Evolutionary conservation across 176 grass and related monocot species (phyloP), one percentile per base, ranked within the genome.

Genomic region (Aegilops tauschii): DNA sequence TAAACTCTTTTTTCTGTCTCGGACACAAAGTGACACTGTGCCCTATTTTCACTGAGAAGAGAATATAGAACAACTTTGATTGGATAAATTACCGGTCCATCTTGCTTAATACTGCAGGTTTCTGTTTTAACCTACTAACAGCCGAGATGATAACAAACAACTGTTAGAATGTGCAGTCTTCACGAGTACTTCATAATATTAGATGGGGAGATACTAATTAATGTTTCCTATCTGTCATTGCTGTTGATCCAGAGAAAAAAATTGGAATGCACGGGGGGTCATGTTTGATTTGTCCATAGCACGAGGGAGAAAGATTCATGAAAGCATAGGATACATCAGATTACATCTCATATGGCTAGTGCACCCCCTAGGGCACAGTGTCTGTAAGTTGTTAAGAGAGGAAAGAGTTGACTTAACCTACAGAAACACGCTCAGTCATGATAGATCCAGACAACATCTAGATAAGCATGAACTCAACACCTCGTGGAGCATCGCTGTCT

Each of bases 391-490:
- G 30, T 61, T 70, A 42, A 54, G 74, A 58, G 9, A 86, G 16
- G 68, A 49, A 63, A 81, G 9, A 64, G 37, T 63, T 52, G 56
- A 73, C 66, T 35, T 62, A 12, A n/a, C 21, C 78, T 80, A 30
- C 16, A 65, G 45, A 47, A 74, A 68, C 73, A 54, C 45, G 27
- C 73, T 54, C 39, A 73, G 63, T 65, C 28, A 13, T 61, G 27
- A 45, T n/a, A 25, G 20, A n/a, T 39, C 32, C 76, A 61, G 31
- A 18, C 12, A 80, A 44, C 28, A 75, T 75, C 37, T 50, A 64
- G 77, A 80, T 75, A 82, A 82, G 16, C 40, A 71, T 80, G 77
- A 80, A 64, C 78, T 80, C 85, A 73, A 49, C 69, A n/a, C 69
- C 14, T 77, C 4, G 42, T 69, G 63, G 10, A 68, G 79, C 52